Percentiles rank a stretch among this genome's conserved stretches.
Evolutionary conservation across 225 moss, liverwort and hornwort genomes (phyloP).

Genomic region (Pseudoscleropodium purum): DNA sequence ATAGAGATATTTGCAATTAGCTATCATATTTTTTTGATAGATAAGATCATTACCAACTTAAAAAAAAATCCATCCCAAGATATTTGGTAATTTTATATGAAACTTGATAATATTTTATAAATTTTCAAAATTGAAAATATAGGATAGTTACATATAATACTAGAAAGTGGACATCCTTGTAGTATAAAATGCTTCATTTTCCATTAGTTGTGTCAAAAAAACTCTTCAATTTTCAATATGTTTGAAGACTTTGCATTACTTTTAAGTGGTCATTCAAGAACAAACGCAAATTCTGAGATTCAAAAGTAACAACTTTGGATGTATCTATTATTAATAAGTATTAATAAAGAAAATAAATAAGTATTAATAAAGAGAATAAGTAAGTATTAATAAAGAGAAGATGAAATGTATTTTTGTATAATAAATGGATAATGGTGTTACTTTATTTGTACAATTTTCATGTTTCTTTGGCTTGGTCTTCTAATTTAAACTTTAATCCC

Average conservation of each 20-base stretch:
- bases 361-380: not conserved
- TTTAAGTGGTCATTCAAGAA: not conserved
- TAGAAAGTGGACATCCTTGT: not conserved
- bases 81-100: not conserved
- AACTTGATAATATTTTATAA: not conserved
- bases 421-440: not conserved
- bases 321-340: too few species aligned
- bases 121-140: not conserved
- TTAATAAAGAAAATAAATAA: too few species aligned
- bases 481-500: not conserved
- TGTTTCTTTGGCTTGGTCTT: not conserved
- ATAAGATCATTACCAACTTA: accelerated
- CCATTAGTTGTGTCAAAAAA: not conserved
- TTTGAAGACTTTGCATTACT: not conserved
- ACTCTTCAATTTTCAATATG: not conserved
- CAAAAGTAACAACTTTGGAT: not conserved
- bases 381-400: not conserved
- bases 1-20: not conserved
- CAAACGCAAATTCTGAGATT: not conserved
- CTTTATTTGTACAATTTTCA: too few species aligned
- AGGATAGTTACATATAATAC: not conserved
- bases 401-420: not conserved
- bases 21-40: not conserved
- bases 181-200: not conserved
- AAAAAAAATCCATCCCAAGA: not conserved